These are phyloP conservation scores for Graphium sp. DNA, from an alignment of 2,329 filamentous ascomycete genomes.

Conservation along the genomic window DNA sequence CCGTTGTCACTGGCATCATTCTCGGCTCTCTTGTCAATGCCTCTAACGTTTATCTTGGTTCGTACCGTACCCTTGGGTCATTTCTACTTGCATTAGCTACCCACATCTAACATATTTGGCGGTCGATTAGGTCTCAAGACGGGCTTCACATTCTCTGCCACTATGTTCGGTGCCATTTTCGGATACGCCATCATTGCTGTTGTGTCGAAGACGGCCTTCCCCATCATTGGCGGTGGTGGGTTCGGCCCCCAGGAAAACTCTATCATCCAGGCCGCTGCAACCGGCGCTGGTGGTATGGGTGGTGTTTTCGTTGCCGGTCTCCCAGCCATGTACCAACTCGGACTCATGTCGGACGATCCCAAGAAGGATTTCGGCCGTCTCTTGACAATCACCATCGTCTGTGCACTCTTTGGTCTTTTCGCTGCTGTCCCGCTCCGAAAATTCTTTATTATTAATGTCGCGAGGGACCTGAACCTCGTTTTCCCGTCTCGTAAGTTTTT, in stretches of 20 bases:
- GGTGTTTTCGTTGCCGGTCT: slow-evolving; percentile 41
- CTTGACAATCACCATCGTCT: slow-evolving; percentile 42
- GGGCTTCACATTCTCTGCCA: slow-evolving; percentile 29
- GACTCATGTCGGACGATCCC: slow-evolving; percentile 28
- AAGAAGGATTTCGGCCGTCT: slow-evolving; percentile 38
- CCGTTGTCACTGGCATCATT: slow-evolving; percentile 34
- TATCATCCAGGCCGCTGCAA: slow-evolving; percentile 42
- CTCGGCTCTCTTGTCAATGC: slow-evolving; percentile 43
- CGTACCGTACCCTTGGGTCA: slow-evolving; percentile 5
- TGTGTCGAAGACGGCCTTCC: slow-evolving; percentile 29
- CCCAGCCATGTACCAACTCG: slow-evolving; percentile 41
- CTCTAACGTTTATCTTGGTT: slow-evolving; percentile 44
- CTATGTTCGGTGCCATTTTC: slow-evolving; percentile 36
- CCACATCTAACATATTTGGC: too few relatives aligned
- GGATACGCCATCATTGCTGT: slow-evolving; percentile 41
- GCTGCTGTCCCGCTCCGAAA: slow-evolving; percentile 46
- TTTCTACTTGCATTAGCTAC: neutral
- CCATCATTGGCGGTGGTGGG: slow-evolving; percentile 30
- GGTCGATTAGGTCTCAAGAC: slow-evolving; percentile 35
- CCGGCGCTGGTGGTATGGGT: slow-evolving; percentile 38
- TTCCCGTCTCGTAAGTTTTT: slow-evolving; percentile 28
- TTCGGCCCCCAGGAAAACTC: slow-evolving; percentile 48
- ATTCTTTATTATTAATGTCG: slow-evolving; percentile 52
- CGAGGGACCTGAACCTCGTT: slow-evolving; percentile 39
- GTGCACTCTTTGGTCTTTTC: slow-evolving; percentile 47